phyloP scores from a whole-genome alignment of 192 early-diverging fungal genomes.

The Gamsiella multidivaricata region DNA sequence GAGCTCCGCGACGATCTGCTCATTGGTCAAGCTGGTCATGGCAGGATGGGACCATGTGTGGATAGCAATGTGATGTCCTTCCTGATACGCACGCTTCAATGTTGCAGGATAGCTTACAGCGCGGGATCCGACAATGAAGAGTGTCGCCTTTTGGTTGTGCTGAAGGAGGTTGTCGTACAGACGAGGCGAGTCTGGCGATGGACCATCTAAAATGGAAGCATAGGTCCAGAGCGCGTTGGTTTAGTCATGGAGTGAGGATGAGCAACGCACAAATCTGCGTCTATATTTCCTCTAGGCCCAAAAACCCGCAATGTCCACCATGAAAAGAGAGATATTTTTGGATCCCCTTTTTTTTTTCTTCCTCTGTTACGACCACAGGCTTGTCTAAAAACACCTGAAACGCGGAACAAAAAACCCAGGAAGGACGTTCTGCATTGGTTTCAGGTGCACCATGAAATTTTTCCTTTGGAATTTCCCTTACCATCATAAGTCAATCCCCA shows the following conservation, averaged over 20 bases:
- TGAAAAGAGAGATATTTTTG: not conserved
- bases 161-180: conserved; percentile 56
- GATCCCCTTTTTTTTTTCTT: too few species aligned
- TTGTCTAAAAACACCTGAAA: not conserved
- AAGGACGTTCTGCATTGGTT: too few species aligned
- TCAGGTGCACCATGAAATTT: too few species aligned
- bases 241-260: not conserved
- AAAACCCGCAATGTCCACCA: not conserved
- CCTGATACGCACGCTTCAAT: conserved; percentile 44
- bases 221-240: not conserved
- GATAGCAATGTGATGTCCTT: conserved; percentile 66
- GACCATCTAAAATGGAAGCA: conserved; percentile 50
- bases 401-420: not conserved
- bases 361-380: not conserved
- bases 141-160: conserved; percentile 58
- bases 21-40: conserved; percentile 59
- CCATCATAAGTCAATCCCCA: conserved; percentile 62
- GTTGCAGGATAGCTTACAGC: conserved; percentile 53
- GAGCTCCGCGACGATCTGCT: conserved; percentile 67
- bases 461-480: conserved; percentile 2
- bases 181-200: conserved; percentile 55
- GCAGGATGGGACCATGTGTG: conserved; percentile 73
- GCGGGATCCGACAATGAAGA: conserved; percentile 64
- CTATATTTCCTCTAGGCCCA: not conserved
- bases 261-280: not conserved